Percentiles rank a stretch among this genome's conserved stretches.
Conservation (phyloP, 768 basidiomycete species). For the Termitomyces sp. region DNA sequence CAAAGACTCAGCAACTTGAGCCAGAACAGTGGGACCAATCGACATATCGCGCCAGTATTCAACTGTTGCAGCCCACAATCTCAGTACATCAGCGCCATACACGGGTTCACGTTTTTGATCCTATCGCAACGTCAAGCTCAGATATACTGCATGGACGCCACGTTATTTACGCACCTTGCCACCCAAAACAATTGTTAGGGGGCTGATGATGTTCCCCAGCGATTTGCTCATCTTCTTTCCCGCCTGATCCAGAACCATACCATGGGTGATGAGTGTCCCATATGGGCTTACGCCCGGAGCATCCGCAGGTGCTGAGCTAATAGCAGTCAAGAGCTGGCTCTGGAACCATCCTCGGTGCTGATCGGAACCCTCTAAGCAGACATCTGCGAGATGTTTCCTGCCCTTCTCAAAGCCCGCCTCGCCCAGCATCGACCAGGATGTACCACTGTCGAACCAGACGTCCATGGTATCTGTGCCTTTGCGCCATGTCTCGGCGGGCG, state of each 20-base stretch:
- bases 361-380: conserved; percentile 94
- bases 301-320: conserved; percentile 43
- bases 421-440: conserved; percentile 82
- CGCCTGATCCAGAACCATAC: conserved; percentile 89
- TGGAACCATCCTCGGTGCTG: conserved; percentile 99
- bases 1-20: conserved; percentile 70
- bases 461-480: conserved; percentile 97
- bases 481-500: conserved; percentile 46
- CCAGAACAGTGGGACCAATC: conserved; percentile 74
- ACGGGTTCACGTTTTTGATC: conserved; percentile 68
- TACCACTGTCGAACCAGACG: conserved; percentile 98
- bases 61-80: conserved; percentile 89
- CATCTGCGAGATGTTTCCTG: conserved; percentile 59
- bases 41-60: conserved; percentile 89
- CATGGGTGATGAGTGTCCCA: conserved; percentile 84
- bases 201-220: conserved; percentile 86
- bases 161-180: conserved; percentile 49
- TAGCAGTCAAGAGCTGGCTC: conserved; percentile 82
- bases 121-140: conserved; percentile 27
- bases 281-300: conserved; percentile 52
- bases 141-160: background rate
- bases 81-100: conserved; percentile 82
- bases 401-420: conserved; percentile 29
- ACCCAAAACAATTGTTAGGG: conserved; percentile 75
- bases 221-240: conserved; percentile 99